These are phyloP conservation scores for Kluyveromyces nonfermentans DNA, from an alignment of 805 yeast genomes.

Conservation along the genomic window DNA sequence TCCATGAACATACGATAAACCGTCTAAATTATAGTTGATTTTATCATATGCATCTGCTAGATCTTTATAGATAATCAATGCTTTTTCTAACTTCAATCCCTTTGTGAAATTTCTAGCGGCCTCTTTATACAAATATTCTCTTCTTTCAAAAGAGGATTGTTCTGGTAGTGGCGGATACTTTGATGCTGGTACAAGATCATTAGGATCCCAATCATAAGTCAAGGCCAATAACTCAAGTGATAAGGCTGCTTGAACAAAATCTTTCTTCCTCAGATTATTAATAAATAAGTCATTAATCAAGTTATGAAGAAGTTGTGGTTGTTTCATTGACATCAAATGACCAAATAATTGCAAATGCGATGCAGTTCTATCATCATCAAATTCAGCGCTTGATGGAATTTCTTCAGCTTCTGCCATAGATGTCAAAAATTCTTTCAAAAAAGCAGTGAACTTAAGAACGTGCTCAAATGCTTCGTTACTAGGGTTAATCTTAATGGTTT, in stretches of 20 bases:
- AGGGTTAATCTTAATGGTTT: constrained; percentile 27
- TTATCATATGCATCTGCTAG: constrained; percentile 65
- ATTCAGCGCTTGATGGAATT: constrained; percentile 75
- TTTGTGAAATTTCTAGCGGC: constrained; percentile 60
- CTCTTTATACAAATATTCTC: constrained; percentile 58
- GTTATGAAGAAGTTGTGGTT: constrained; percentile 73
- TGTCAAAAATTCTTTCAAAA: constrained; percentile 51
- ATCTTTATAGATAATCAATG: constrained; percentile 69
- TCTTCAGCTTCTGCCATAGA: constrained; percentile 56
- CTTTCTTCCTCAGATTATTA: constrained; percentile 47
- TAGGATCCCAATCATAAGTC: constrained; percentile 66
- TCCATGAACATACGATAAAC: constrained; percentile 61
- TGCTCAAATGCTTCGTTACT: constrained; percentile 54
- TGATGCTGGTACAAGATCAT: constrained; percentile 44
- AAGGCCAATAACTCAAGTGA: constrained; percentile 69
- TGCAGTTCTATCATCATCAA: constrained; percentile 80
- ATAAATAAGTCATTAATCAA: constrained; percentile 68
- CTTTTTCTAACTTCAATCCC: constrained; percentile 72
- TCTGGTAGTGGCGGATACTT: constrained; percentile 65
- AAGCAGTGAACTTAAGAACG: constrained; percentile 42
- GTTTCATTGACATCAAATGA: constrained; percentile 64
- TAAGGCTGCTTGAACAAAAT: constrained; percentile 74
- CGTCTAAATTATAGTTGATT: constrained; percentile 64
- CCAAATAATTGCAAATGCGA: constrained; percentile 68
- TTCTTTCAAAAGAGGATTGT: constrained; percentile 73